Conservation (phyloP, 2,329 filamentous ascomycete genomes). For the Clonostachys rhizophaga region DNA sequence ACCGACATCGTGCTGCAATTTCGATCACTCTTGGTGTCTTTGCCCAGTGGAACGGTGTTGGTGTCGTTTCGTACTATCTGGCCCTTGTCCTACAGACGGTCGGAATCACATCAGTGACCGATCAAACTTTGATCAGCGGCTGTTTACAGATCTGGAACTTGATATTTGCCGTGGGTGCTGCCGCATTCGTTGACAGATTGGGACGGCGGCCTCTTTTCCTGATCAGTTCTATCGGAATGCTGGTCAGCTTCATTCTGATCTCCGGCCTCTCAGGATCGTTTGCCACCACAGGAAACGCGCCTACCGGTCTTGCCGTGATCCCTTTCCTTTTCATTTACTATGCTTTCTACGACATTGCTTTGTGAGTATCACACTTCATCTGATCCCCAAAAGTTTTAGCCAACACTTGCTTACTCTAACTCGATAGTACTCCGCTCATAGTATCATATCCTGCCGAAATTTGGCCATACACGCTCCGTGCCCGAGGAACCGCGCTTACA, state of each 20-base stretch:
- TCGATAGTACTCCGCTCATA: slow-evolving; percentile 31
- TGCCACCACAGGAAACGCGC: slow-evolving; percentile 13
- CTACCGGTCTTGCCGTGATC: slow-evolving; percentile 37
- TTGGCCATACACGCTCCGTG: slow-evolving; percentile 26
- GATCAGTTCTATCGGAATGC: slow-evolving; percentile 25
- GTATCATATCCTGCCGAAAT: slow-evolving; percentile 36
- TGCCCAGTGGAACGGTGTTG: slow-evolving; percentile 20
- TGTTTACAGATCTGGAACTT: slow-evolving; percentile 36
- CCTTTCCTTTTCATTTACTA: slow-evolving; percentile 42
- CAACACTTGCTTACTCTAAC: no score
- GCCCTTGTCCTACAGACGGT: slow-evolving; percentile 34
- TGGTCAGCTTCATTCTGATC: slow-evolving; percentile 25
- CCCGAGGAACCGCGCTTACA: slow-evolving; percentile 35
- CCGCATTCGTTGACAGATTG: slow-evolving; percentile 35
- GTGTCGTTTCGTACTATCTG: slow-evolving; percentile 32
- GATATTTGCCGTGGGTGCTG: slow-evolving; percentile 21
- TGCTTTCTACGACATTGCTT: slow-evolving; percentile 38
- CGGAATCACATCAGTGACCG: slow-evolving; percentile 29
- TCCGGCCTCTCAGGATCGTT: slow-evolving; percentile 30
- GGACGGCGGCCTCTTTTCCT: slow-evolving; percentile 42
- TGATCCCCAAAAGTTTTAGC: no score
- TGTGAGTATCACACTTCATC: no score
- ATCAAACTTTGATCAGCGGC: slow-evolving; percentile 27
- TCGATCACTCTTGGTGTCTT: slow-evolving; percentile 16
- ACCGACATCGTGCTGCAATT: slow-evolving; percentile 12